Evolutionary conservation across 2,329 filamentous ascomycete species (phyloP).

Genomic region (Rutstroemia sydowiana): DNA sequence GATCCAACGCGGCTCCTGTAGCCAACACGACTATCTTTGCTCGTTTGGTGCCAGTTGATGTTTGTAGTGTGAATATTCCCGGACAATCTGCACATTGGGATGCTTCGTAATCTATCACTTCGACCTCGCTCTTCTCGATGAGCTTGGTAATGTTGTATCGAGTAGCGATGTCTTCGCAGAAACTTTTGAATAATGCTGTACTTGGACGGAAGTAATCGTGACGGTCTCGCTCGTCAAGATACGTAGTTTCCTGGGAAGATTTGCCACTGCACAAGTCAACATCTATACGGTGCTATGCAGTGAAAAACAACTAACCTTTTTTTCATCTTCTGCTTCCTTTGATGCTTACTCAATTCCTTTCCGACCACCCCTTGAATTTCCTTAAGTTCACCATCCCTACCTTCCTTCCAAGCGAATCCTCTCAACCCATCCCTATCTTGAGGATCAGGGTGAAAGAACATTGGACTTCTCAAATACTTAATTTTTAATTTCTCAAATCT

Average conservation of each 20-base stretch:
- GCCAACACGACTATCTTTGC: constrained; percentile 61
- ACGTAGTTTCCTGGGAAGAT: constrained; percentile 19
- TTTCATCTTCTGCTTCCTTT: constrained; percentile 53
- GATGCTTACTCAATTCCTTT: constrained; percentile 73
- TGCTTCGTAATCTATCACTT: constrained; percentile 18
- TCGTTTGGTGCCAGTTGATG: constrained; percentile 46
- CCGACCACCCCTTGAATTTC: constrained; percentile 71
- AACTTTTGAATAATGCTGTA: constrained; percentile 52
- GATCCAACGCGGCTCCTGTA: constrained; percentile 59
- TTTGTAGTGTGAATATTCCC: constrained; percentile 58
- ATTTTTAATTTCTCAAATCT: constrained; percentile 65
- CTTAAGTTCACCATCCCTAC: constrained; percentile 52
- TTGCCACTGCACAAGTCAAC: constrained; percentile 36
- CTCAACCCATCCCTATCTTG: constrained; percentile 66
- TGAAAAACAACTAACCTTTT: constrained; percentile 36
- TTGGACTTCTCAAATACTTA: constrained; percentile 64
- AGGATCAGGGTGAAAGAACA: constrained; percentile 79
- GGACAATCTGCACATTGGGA: constrained; percentile 18
- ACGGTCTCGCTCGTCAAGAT: constrained; percentile 55
- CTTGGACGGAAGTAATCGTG: constrained; percentile 65
- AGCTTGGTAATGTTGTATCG: constrained; percentile 52
- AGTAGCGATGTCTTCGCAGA: constrained; percentile 49
- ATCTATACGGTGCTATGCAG: too few species aligned
- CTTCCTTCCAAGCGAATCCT: constrained; percentile 56
- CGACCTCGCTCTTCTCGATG: constrained; percentile 46